Percentiles rank a stretch among this genome's conserved stretches.
Evolutionary conservation across 331 rosid species (phyloP).

Genomic region (Malus hybrid): DNA sequence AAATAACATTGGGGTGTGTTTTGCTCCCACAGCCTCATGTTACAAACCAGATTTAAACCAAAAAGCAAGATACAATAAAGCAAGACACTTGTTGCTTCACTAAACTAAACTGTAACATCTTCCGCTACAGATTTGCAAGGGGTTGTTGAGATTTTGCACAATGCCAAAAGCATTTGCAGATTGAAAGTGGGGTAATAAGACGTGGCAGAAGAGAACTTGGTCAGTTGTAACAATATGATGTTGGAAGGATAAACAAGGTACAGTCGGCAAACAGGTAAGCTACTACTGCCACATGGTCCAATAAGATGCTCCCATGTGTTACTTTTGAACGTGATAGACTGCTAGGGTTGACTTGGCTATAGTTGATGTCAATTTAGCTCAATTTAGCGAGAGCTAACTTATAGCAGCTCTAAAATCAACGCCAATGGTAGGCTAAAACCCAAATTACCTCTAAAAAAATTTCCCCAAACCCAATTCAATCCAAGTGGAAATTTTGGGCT

Average conservation of each 20-base stretch:
- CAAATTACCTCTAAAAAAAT: too few relatives aligned
- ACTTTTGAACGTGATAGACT: neutral
- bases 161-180: neutral
- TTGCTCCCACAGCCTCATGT: neutral
- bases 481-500: too few relatives aligned
- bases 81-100: conserved; percentile 4
- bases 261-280: conserved; percentile 33
- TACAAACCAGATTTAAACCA: neutral
- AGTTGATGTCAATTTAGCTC: too few relatives aligned
- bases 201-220: conserved; percentile 14
- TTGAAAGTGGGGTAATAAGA: neutral
- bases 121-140: neutral
- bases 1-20: neutral
- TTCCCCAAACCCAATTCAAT: too few relatives aligned
- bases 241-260: conserved; percentile 11
- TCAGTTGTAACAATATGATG: conserved; percentile 8
- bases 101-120: neutral
- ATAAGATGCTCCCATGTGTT: conserved; percentile 16
- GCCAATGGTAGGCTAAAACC: too few relatives aligned
- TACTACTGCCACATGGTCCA: conserved; percentile 40
- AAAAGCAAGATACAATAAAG: neutral
- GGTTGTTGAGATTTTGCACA: conserved; percentile 4
- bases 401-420: too few relatives aligned
- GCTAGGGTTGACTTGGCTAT: neutral
- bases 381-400: too few relatives aligned